Conservation (phyloP, 768 basidiomycete genomes). For the Galerina sulciceps region DNA sequence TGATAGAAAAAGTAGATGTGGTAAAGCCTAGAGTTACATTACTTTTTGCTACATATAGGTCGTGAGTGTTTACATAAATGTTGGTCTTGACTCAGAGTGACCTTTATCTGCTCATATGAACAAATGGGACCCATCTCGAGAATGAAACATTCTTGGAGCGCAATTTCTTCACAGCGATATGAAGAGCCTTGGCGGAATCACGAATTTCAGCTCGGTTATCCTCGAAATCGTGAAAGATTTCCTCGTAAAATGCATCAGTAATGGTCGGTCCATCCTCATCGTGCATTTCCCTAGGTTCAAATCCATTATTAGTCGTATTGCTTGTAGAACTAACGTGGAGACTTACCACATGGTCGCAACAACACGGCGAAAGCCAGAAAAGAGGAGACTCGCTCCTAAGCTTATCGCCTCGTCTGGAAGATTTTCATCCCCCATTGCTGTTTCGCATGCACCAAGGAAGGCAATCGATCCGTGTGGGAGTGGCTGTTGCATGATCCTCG, state of each 20-base stretch:
- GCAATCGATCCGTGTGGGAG: slow-evolving; percentile 24
- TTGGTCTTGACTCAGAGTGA: neutral
- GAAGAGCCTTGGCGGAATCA: slow-evolving; percentile 7
- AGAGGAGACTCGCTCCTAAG: slow-evolving; percentile 26
- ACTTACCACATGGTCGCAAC: slow-evolving; percentile 27
- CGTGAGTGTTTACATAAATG: neutral
- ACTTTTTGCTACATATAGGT: neutral
- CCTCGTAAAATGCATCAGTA: slow-evolving; percentile 15
- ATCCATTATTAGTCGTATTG: neutral
- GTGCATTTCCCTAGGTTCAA: slow-evolving; percentile 9
- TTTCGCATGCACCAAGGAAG: slow-evolving; percentile 38
- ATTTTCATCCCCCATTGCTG: slow-evolving; percentile 25
- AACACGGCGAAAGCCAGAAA: slow-evolving; percentile 27
- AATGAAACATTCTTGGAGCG: neutral
- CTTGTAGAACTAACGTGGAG: neutral
- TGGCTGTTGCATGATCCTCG: slow-evolving; percentile 23
- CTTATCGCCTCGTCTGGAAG: slow-evolving; percentile 29
- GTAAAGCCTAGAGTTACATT: neutral
- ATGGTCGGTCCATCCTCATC: slow-evolving; percentile 17
- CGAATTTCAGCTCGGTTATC: slow-evolving; percentile 3
- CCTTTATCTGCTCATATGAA: slow-evolving; percentile 22
- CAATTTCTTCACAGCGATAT: neutral
- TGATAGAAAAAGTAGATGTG: neutral
- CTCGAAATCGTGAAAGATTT: slow-evolving; percentile 10
- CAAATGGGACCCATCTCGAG: slow-evolving; percentile 25